phyloP scores from a whole-genome alignment of 108 stramenopile species.

The Skeletonema tropicum region DNA sequence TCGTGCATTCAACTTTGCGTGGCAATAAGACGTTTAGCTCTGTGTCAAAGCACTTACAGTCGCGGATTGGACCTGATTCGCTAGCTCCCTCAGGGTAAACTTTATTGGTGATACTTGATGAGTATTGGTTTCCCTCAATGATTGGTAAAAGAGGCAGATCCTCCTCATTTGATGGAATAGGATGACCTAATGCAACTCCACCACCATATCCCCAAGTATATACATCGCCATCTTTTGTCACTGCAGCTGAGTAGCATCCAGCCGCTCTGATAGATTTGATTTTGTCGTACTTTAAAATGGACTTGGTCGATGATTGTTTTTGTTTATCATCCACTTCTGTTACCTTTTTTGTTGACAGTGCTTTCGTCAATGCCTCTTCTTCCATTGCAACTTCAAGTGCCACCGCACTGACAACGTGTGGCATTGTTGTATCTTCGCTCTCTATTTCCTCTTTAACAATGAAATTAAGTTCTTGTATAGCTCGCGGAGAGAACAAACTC shows the following conservation, averaged over 20 bases:
- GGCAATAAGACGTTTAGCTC: conserved; percentile 74
- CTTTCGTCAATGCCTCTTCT: conserved; percentile 47
- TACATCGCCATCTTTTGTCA: conserved; percentile 69
- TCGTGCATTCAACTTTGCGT: conserved; percentile 57
- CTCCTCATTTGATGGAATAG: conserved; percentile 41
- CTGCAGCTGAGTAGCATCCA: conserved; percentile 76
- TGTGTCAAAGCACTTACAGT: conserved; percentile 66
- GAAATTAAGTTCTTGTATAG: conserved; percentile 17
- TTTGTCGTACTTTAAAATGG: conserved; percentile 21
- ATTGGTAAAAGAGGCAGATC: conserved; percentile 45
- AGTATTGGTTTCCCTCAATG: conserved; percentile 44
- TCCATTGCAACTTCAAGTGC: conserved; percentile 39
- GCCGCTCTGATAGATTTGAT: conserved; percentile 70
- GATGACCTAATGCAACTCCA: conserved; percentile 69
- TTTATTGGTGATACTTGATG: conserved; percentile 34
- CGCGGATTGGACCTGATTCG: conserved; percentile 42
- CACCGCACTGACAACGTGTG: conserved; percentile 33
- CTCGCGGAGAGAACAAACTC: conserved; percentile 47
- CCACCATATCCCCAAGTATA: conserved; percentile 89
- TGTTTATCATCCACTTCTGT: conserved; percentile 29
- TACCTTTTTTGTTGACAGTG: conserved; percentile 10
- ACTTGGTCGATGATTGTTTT: conserved; percentile 19
- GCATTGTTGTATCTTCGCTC: conserved; percentile 9
- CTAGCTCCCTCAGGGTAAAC: conserved; percentile 45
- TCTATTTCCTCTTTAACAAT: conserved; percentile 40